These are phyloP conservation scores for Canna indica DNA, from an alignment of 176 grass and related monocot genomes.

Conservation along the genomic window DNA sequence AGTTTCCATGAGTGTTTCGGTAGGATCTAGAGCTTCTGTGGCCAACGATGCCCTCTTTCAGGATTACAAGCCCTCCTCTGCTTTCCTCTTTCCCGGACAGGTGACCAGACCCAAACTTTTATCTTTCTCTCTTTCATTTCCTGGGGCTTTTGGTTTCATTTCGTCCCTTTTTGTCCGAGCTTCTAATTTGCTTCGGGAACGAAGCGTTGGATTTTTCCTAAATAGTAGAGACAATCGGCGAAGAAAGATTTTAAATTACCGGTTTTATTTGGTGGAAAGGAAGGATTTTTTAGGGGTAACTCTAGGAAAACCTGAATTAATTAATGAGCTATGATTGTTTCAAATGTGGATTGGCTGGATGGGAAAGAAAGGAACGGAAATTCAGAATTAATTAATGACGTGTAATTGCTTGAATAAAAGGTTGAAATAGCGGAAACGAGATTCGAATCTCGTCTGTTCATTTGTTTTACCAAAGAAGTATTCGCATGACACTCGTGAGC, in stretches of 20 bases:
- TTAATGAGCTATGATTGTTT: background rate
- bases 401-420: too few relatives aligned
- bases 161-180: background rate
- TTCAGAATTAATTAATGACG: too few relatives aligned
- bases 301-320: background rate
- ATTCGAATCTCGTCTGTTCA: too few relatives aligned
- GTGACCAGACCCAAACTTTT: slow-evolving; percentile 16
- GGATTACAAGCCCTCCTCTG: slow-evolving; percentile 66
- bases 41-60: slow-evolving; percentile 55
- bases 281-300: too few relatives aligned
- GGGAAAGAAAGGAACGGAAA: too few relatives aligned
- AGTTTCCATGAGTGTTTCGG: slow-evolving; percentile 44
- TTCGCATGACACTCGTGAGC: background rate
- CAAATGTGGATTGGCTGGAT: background rate
- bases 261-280: too few relatives aligned
- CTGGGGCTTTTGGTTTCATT: background rate
- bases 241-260: too few relatives aligned
- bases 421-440: too few relatives aligned
- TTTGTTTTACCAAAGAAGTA: background rate
- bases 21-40: slow-evolving; percentile 37
- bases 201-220: background rate
- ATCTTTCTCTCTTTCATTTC: background rate
- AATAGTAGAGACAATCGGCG: background rate
- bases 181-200: background rate
- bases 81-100: slow-evolving; percentile 94